Evolutionary conservation across 2,329 filamentous ascomycete species (phyloP).

Genomic region (Colletotrichum eremochloae): DNA sequence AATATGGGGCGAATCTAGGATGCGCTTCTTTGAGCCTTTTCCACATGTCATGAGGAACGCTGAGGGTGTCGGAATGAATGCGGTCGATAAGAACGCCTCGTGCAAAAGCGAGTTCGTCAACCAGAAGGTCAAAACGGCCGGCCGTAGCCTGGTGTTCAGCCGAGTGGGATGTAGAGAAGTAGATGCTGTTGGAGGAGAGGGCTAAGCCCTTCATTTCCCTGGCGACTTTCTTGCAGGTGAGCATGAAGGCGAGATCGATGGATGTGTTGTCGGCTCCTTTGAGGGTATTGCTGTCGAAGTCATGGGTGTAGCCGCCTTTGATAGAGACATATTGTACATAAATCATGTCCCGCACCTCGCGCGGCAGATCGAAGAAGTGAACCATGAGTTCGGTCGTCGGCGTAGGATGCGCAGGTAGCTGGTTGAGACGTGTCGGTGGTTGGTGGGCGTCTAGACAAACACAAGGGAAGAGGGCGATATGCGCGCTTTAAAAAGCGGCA

Average conservation of each 20-base stretch:
- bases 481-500: no score
- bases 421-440: no score
- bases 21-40: not conserved
- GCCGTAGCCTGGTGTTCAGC: not conserved
- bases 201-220: slow-evolving; percentile 20
- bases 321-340: not conserved
- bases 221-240: slow-evolving; percentile 6
- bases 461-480: no score
- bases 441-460: no score
- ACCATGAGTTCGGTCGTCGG: not conserved
- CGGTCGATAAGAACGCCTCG: no score
- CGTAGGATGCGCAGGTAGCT: no score
- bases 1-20: no score
- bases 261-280: not conserved
- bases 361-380: not conserved
- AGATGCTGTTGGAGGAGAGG: slow-evolving; percentile 12
- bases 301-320: not conserved
- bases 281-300: not conserved
- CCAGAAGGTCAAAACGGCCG: not conserved
- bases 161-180: slow-evolving; percentile 7
- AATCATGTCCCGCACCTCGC: not conserved
- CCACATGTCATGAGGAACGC: no score
- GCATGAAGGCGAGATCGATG: slow-evolving; percentile 12
- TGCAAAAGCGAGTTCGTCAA: no score
- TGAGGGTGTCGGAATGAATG: no score